Percentiles rank a stretch among this genome's conserved stretches.
These are phyloP conservation scores for Solanum chiquidenum DNA, from an alignment of 257 asterid genomes.

Conservation along the genomic window DNA sequence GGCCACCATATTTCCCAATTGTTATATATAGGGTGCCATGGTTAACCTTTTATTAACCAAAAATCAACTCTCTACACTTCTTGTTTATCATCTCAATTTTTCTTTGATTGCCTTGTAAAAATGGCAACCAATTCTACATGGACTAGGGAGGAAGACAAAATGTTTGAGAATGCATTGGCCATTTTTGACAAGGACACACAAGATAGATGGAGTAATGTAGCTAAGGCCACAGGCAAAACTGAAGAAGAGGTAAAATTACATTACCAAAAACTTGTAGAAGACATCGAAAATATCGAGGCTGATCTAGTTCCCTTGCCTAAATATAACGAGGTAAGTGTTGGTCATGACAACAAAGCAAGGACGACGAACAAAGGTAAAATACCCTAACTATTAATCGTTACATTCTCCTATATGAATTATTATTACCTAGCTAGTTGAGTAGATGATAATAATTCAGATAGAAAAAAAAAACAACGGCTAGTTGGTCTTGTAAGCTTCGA, in stretches of 20 bases:
- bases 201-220: conserved; percentile 46
- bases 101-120: neutral
- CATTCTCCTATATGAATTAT: neutral
- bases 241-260: conserved; percentile 58
- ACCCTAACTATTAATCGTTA: neutral
- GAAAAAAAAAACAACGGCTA: neutral
- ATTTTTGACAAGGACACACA: conserved; percentile 32
- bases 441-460: neutral
- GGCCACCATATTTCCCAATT: neutral
- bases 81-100: neutral
- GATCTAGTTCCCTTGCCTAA: conserved; percentile 49
- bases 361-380: conserved; percentile 21
- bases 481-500: neutral
- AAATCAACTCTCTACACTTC: neutral
- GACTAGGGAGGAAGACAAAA: conserved; percentile 44
- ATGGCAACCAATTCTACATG: conserved; percentile 38
- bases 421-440: neutral
- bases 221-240: conserved; percentile 39
- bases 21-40: conserved; percentile 14
- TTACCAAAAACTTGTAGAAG: conserved; percentile 43
- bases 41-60: neutral
- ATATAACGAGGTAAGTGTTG: conserved; percentile 5
- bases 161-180: conserved; percentile 55
- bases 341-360: neutral
- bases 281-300: conserved; percentile 35